These are phyloP conservation scores for Physcomitrium patens DNA, from an alignment of 225 moss, liverwort and hornwort species.

Conservation along the genomic window DNA sequence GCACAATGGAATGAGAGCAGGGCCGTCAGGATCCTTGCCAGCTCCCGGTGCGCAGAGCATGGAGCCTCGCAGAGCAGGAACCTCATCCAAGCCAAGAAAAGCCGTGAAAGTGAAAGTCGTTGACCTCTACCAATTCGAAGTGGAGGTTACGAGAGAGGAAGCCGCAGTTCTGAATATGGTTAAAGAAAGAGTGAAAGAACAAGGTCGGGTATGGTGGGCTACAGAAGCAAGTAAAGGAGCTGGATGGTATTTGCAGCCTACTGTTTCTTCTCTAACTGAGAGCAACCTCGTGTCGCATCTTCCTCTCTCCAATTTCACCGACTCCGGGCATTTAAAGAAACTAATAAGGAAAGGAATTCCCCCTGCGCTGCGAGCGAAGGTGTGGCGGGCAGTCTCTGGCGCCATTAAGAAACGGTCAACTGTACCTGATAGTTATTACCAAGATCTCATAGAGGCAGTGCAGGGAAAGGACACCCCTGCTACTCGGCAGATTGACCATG, in stretches of 20 bases:
- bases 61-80: conserved; percentile 35
- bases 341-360: conserved; percentile 91
- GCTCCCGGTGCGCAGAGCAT: conserved; percentile 15
- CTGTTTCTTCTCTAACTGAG: conserved; percentile 73
- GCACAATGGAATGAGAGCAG: conserved; percentile 32
- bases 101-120: conserved; percentile 78
- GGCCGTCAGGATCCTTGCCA: conserved; percentile 13
- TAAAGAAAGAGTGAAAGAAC: conserved; percentile 89
- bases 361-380: conserved; percentile 80
- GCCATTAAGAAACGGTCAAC: conserved; percentile 78
- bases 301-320: conserved; percentile 83
- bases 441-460: conserved; percentile 84
- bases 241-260: conserved; percentile 90
- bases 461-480: conserved; percentile 71
- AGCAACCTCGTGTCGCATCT: conserved; percentile 78
- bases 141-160: conserved; percentile 80
- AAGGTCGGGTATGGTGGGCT: conserved; percentile 89
- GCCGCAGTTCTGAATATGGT: conserved; percentile 76
- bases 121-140: conserved; percentile 77
- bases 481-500: conserved; percentile 93
- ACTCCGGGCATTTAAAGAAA: conserved; percentile 89
- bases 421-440: conserved; percentile 92
- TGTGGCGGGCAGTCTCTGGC: conserved; percentile 91
- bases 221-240: conserved; percentile 88
- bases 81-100: conserved; percentile 60